Base-by-base conservation (phyloP, 257 asterid species). In the Capsicum baccatum region DNA sequence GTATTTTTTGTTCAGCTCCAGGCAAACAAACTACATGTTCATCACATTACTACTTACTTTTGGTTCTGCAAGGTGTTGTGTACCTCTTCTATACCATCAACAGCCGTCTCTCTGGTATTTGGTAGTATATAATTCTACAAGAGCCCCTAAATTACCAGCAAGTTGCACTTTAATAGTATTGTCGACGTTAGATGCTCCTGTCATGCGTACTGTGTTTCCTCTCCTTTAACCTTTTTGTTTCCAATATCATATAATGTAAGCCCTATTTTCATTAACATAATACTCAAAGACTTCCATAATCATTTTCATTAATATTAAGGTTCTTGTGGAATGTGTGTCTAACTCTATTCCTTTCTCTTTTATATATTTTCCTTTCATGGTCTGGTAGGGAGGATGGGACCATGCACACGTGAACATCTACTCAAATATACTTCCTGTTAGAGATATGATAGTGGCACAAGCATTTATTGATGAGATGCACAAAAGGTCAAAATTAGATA, bases 81-180 rank as follows among this genome's bases (percentile, higher is more conserved):
- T 26, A 26, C 26, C 26, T 26, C 26, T 26, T 26, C 26, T 26
- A 26, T 26, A 26, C 26, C 26, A 26, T 26, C 26, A 26, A 26
- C 26, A 26, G 26, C 26, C 26, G 0, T 26, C 26, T 26, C 26
- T 26, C 26, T 26, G 26, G 26, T 26, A 26, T 26, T 26, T 26
- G 26, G 26, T 26, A 26, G 26, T 26, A 26, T 26, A 26, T 26
- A 26, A 26, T 26, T 26, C 26, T 26, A 26, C 26, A 26, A 26
- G 26, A 26, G 26, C 26, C 26, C 26, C 26, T 26, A 1, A 26
- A 26, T 26, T 26, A 26, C 26, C 26, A 48, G n/a, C 80, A 47
- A 73, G 58, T 73, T 73, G 80, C 59, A 73, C 59, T 73, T 15
- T 68, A 67, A 67, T 68, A 37, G 6, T 67, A 67, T 37, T 17